A percentile compares a stretch with the other conserved stretches of the same genome.
phyloP scores from a whole-genome alignment of 345 rosid species.

The Brassica nigra region DNA sequence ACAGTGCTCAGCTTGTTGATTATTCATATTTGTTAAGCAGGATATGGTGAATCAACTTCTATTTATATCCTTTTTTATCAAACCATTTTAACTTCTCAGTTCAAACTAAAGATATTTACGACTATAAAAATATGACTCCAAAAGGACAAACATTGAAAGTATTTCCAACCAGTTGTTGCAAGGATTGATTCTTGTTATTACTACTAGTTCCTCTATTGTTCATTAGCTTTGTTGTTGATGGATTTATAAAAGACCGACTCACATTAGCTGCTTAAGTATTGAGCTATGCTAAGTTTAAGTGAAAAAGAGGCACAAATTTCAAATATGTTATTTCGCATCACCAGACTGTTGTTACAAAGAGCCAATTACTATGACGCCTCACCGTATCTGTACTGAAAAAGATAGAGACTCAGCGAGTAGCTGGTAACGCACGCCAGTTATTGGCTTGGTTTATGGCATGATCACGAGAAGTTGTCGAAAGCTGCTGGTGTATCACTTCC shows the following conservation, averaged over 20 bases:
- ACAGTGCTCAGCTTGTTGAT: not conserved
- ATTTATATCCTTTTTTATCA: no score
- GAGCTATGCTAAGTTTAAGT: not conserved
- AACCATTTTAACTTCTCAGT: no score
- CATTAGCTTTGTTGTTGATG: not conserved
- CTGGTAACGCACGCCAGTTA: conserved; percentile 60
- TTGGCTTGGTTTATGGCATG: conserved; percentile 58
- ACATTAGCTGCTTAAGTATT: not conserved
- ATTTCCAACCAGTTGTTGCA: not conserved
- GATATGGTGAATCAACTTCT: not conserved
- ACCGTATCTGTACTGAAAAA: not conserved
- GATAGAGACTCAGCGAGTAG: conserved; percentile 37
- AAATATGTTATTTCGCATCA: not conserved
- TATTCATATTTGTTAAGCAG: not conserved
- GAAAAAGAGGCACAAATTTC: not conserved
- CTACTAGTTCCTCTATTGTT: not conserved
- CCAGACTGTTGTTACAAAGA: not conserved
- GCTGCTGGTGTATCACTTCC: conserved; percentile 65
- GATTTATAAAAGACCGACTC: not conserved
- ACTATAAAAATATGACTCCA: not conserved
- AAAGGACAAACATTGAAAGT: not conserved
- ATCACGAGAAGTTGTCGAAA: conserved; percentile 57
- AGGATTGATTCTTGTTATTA: not conserved
- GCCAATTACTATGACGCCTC: not conserved
- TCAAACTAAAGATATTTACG: not conserved